phyloP scores from a whole-genome alignment of 1,284 basidiomycete genomes.

The Sporisorium iseilematis-ciliati region DNA sequence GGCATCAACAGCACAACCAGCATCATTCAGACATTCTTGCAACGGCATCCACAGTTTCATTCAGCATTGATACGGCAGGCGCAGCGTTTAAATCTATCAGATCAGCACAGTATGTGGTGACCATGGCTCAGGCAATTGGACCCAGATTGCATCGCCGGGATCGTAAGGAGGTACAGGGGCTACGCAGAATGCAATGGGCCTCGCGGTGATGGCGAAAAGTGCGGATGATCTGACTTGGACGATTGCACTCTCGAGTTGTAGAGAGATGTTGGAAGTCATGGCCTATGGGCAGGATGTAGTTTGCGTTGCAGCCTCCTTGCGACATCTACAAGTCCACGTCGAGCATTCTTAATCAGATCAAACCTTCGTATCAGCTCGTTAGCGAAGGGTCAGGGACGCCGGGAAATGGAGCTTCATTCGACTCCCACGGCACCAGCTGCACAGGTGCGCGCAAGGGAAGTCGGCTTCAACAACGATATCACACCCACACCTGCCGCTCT shows the following conservation, averaged over 20 bases:
- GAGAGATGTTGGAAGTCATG: too few relatives aligned
- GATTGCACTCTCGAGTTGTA: too few relatives aligned
- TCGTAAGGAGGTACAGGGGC: too few relatives aligned
- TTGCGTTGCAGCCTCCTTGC: too few relatives aligned
- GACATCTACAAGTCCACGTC: too few relatives aligned
- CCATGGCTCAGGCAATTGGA: not conserved
- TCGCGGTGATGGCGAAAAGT: too few relatives aligned
- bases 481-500: not conserved
- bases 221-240: too few relatives aligned
- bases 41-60: not conserved
- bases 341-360: too few relatives aligned
- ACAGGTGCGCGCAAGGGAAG: not conserved
- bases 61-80: not conserved
- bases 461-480: too few relatives aligned
- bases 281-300: too few relatives aligned
- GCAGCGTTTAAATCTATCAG: not conserved
- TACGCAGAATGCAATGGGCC: too few relatives aligned
- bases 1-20: not conserved
- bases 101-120: not conserved
- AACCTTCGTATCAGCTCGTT: not conserved
- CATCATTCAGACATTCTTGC: not conserved
- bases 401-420: not conserved
- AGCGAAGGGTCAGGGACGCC: not conserved
- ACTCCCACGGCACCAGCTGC: slow-evolving; percentile 1
- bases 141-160: too few relatives aligned